Conservation (phyloP, 2,329 filamentous ascomycete genomes). For the Fusarium sp. region DNA sequence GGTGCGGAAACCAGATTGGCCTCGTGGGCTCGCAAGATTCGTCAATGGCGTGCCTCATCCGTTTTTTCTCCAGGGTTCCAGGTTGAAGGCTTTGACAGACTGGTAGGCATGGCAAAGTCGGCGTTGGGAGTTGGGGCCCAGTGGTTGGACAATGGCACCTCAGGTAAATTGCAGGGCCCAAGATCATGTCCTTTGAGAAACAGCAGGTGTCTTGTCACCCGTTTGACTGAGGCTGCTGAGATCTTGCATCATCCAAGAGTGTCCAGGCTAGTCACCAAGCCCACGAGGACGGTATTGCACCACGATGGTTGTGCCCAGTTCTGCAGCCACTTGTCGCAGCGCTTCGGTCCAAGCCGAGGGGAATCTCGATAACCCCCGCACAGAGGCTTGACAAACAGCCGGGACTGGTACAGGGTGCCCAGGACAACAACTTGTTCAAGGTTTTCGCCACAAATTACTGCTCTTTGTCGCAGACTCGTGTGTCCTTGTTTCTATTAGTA, state of each 20-base stretch:
- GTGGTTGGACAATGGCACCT: constrained; percentile 11
- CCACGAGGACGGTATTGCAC: constrained; percentile 30
- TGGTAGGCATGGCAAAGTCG: background rate
- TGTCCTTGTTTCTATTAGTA: background rate
- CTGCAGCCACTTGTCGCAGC: constrained; percentile 23
- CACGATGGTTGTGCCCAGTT: constrained; percentile 18
- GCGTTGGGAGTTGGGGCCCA: background rate
- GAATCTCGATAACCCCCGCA: constrained; percentile 12
- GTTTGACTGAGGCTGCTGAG: constrained; percentile 6
- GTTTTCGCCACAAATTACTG: background rate
- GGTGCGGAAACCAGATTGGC: background rate
- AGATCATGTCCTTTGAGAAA: background rate
- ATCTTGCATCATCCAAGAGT: background rate
- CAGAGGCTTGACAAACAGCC: constrained; percentile 18
- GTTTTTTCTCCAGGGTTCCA: background rate
- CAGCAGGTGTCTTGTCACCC: background rate
- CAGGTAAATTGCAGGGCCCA: background rate
- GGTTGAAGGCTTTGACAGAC: background rate
- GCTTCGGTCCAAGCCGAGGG: constrained; percentile 33
- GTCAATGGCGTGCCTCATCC: background rate
- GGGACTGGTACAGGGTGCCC: constrained; percentile 8
- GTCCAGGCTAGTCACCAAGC: constrained; percentile 1
- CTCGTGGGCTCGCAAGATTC: background rate
- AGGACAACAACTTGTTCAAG: background rate
- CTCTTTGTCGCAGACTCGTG: background rate